phyloP scores from a whole-genome alignment of 129 eudicot species.

The sunflower (Helianthus annuus) region HanXRQr2.0-SUNRISE NC_035439.2:109408277-109408776 shows the following conservation, averaged over 20 bases:
- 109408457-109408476: background rate
- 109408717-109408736: constrained; percentile 53
- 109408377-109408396: too few relatives aligned
- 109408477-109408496: background rate
- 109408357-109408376: too few relatives aligned
- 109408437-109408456: constrained; percentile 18
- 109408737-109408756: constrained; percentile 85
- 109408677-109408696: constrained; percentile 82
- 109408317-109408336: too few relatives aligned
- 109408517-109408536: constrained; percentile 30
- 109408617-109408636: constrained; percentile 77
- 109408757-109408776: constrained; percentile 90
- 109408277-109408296: too few relatives aligned
- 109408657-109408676: constrained; percentile 68
- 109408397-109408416: too few relatives aligned
- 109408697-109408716: constrained; percentile 91
- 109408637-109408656: constrained; percentile 88
- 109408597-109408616: constrained; percentile 94
- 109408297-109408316: too few relatives aligned
- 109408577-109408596: constrained; percentile 98
- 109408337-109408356: too few relatives aligned
- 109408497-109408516: constrained; percentile 8
- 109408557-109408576: constrained; percentile 64
- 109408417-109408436: background rate
- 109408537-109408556: constrained; percentile 36